Conservation (phyloP, 129 eudicot species). For the Smallanthus sonchifolius region DNA sequence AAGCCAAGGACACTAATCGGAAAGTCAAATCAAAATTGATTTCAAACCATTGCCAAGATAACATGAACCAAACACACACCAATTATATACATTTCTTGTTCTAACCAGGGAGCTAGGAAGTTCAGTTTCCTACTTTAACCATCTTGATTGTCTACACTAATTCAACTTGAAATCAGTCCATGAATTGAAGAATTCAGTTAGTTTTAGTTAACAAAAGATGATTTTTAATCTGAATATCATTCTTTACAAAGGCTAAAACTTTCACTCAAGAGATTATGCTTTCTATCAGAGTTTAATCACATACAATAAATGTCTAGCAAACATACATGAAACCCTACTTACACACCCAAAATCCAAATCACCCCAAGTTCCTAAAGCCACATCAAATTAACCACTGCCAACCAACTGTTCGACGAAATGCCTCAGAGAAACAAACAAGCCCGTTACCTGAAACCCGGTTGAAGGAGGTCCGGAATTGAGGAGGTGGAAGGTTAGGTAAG, state of each 20-base stretch:
- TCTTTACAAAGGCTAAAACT: too few relatives aligned
- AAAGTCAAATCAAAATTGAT: not conserved
- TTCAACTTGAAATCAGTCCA: not conserved
- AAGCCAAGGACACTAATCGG: not conserved
- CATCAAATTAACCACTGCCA: not conserved
- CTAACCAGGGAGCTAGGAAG: not conserved
- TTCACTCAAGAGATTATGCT: too few relatives aligned
- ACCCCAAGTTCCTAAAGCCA: not conserved
- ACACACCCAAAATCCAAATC: not conserved
- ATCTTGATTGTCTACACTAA: not conserved
- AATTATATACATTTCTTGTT: not conserved
- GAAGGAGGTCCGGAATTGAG: conserved; percentile 32
- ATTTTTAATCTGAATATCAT: too few relatives aligned
- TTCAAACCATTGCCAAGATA: not conserved
- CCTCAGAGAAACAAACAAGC: not conserved
- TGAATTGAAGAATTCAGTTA: not conserved
- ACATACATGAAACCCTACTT: not conserved
- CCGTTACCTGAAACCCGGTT: conserved; percentile 49
- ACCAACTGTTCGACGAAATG: conserved; percentile 31
- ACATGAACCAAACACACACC: not conserved
- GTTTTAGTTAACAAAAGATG: too few relatives aligned
- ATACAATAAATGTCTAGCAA: not conserved
- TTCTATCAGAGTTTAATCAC: not conserved
- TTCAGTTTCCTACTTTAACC: not conserved
- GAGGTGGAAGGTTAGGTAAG: conserved; percentile 55